A percentile compares a stretch with the other conserved stretches of the same genome.
phyloP scores from a whole-genome alignment of 192 early-diverging fungal species.

The Linnemannia schmuckeri region DNA sequence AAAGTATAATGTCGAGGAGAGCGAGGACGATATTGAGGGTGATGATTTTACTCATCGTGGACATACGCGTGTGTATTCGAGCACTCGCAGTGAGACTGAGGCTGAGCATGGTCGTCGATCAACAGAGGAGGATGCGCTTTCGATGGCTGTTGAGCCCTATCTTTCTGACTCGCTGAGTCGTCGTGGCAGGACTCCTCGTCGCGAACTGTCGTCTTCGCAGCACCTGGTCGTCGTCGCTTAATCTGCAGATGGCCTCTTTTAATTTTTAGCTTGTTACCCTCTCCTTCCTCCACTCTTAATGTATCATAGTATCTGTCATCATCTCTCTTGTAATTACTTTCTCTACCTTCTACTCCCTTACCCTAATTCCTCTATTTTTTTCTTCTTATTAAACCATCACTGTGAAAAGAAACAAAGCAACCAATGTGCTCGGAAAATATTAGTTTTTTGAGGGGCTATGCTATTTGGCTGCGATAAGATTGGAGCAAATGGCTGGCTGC shows the following conservation, averaged over 20 bases:
- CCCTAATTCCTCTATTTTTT: neutral
- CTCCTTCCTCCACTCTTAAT: neutral
- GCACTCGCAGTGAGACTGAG: conserved; percentile 36
- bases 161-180: conserved; percentile 53
- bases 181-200: conserved; percentile 31
- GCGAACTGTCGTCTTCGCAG: conserved; percentile 26
- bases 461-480: neutral
- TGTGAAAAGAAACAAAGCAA: neutral
- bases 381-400: neutral
- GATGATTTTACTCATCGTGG: neutral
- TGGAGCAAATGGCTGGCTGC: neutral
- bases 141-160: conserved; percentile 52
- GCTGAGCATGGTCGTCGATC: conserved; percentile 53
- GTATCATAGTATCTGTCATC: conserved; percentile 23
- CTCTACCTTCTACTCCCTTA: neutral
- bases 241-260: neutral
- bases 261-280: neutral
- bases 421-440: neutral
- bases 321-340: neutral
- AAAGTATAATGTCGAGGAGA: conserved; percentile 7
- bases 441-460: neutral
- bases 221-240: conserved; percentile 31
- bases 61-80: conserved; percentile 28
- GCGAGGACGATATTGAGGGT: conserved; percentile 18
- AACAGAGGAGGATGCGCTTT: conserved; percentile 46